Conservation (phyloP, 2,329 filamentous ascomycete species). For the Periconia macrospinosa region DNA sequence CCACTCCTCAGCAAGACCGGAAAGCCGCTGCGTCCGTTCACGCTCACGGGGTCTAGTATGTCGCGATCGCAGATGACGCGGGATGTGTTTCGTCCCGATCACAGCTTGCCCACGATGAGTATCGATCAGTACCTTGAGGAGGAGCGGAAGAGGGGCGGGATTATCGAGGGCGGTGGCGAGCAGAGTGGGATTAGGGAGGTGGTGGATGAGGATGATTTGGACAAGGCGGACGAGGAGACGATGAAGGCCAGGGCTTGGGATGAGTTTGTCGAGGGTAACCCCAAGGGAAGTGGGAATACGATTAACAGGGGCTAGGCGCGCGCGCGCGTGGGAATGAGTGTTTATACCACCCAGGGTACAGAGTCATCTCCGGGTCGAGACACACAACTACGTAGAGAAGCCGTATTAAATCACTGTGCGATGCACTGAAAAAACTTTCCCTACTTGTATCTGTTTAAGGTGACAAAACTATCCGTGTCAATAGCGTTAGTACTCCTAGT, state of each 20-base stretch:
- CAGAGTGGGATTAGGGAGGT: conserved; percentile 68
- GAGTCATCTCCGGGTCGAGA: too few relatives aligned
- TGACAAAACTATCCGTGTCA: too few relatives aligned
- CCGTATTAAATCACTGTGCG: too few relatives aligned
- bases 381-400: too few relatives aligned
- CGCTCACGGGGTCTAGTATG: conserved; percentile 62
- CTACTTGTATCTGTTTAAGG: too few relatives aligned
- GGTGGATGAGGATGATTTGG: conserved; percentile 85
- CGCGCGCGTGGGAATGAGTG: too few relatives aligned
- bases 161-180: conserved; percentile 88
- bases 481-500: too few relatives aligned
- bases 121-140: conserved; percentile 98
- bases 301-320: conserved; percentile 73
- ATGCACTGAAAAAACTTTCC: too few relatives aligned
- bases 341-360: too few relatives aligned
- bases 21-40: conserved; percentile 89
- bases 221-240: conserved; percentile 85
- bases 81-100: conserved; percentile 85
- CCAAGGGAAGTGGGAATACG: conserved; percentile 80
- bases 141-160: conserved; percentile 78
- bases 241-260: conserved; percentile 96
- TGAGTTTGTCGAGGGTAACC: conserved; percentile 88
- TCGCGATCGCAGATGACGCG: conserved; percentile 73
- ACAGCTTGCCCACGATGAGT: conserved; percentile 94
- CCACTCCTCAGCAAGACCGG: conserved; percentile 78